Conservation (phyloP, 768 basidiomycete species). For the Phlegmacium glaucopus region DNA sequence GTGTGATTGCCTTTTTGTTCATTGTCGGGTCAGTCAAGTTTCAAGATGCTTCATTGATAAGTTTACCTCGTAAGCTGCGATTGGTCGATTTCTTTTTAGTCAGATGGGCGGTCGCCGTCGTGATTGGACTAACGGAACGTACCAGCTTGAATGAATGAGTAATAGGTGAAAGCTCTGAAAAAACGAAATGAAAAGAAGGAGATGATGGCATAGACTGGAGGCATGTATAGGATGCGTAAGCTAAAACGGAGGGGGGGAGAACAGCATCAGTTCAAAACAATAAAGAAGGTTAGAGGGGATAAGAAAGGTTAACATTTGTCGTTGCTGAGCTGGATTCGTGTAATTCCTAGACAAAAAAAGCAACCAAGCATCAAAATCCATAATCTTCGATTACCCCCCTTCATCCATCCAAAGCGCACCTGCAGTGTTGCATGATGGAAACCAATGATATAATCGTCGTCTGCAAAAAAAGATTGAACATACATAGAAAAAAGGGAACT, state of each 20-base stretch:
- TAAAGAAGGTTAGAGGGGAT: not conserved
- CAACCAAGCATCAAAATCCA: not conserved
- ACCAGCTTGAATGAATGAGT: slow-evolving; percentile 46
- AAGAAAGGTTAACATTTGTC: slow-evolving; percentile 61
- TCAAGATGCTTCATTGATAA: slow-evolving; percentile 1
- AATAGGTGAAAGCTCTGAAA: slow-evolving; percentile 72
- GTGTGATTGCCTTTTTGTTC: slow-evolving; percentile 59
- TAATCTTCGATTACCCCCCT: slow-evolving; percentile 1
- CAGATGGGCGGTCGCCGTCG: not conserved
- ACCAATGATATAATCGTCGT: slow-evolving; percentile 58
- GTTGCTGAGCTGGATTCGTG: slow-evolving; percentile 66
- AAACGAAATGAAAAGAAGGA: slow-evolving; percentile 86
- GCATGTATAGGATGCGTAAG: slow-evolving; percentile 83
- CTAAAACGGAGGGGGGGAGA: slow-evolving; percentile 28
- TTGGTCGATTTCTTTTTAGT: too few species aligned
- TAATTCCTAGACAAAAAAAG: slow-evolving; percentile 63
- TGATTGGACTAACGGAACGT: too few species aligned
- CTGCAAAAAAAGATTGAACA: slow-evolving; percentile 26
- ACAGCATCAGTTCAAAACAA: not conserved
- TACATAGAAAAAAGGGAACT: not conserved
- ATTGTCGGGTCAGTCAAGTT: slow-evolving; percentile 1
- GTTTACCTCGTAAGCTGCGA: slow-evolving; percentile 64
- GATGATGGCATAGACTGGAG: slow-evolving; percentile 75
- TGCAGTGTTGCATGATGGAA: slow-evolving; percentile 58
- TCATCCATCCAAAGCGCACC: slow-evolving; percentile 36